Conservation (phyloP, 345 rosid species). For the Xanthoceras sorbifolium region DNA sequence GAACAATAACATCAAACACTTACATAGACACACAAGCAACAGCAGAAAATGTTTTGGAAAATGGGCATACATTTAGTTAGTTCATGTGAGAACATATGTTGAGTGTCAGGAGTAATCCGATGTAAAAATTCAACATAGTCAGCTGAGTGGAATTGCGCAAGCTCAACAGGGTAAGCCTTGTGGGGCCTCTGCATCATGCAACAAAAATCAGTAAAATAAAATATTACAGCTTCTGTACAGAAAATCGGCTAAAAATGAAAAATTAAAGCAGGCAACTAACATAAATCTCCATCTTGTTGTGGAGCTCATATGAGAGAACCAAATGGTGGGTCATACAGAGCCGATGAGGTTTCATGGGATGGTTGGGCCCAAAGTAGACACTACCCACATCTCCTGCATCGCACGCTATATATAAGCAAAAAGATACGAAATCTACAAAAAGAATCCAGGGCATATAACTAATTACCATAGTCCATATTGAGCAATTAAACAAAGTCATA, state of each 20-base stretch:
- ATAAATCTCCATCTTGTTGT: slow-evolving; percentile 93
- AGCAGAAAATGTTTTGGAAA: background rate
- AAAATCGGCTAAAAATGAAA: background rate
- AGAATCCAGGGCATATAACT: background rate
- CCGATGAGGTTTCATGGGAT: slow-evolving; percentile 98
- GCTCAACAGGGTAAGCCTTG: slow-evolving; percentile 96
- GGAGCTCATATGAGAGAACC: slow-evolving; percentile 90
- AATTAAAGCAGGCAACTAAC: slow-evolving; percentile 41
- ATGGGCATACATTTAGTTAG: slow-evolving; percentile 58
- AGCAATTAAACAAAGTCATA: background rate
- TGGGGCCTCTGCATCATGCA: slow-evolving; percentile 79
- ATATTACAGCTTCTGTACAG: background rate
- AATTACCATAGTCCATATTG: background rate
- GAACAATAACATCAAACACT: background rate
- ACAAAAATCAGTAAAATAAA: slow-evolving; percentile 12
- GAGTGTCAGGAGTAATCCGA: slow-evolving; percentile 78
- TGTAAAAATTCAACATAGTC: slow-evolving; percentile 93
- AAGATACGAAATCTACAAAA: background rate
- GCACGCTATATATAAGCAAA: background rate
- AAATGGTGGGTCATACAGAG: slow-evolving; percentile 99
- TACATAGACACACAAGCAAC: background rate
- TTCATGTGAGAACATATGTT: slow-evolving; percentile 59
- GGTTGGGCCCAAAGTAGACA: slow-evolving; percentile 94
- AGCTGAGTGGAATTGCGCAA: slow-evolving; percentile 94
- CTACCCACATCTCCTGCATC: slow-evolving; percentile 89